phyloP scores from a whole-genome alignment of 2,329 filamentous ascomycete genomes.

The Aspergillus viridinutans region DNA sequence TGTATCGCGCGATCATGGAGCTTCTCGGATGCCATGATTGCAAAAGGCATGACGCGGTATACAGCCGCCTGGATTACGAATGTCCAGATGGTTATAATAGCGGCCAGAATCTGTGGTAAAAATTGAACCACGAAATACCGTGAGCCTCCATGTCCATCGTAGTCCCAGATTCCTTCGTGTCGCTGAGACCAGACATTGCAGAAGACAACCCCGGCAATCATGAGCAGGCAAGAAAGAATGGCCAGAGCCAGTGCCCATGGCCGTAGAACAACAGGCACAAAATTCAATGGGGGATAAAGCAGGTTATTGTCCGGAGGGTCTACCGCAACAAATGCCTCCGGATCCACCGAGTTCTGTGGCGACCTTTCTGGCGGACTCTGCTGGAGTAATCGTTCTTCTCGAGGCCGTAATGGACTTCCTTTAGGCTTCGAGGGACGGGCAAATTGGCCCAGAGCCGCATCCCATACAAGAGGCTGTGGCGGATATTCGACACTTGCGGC shows the following conservation, averaged over 20 bases:
- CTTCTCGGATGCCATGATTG: constrained; percentile 65
- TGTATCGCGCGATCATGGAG: constrained; percentile 60
- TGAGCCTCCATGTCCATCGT: constrained; percentile 63
- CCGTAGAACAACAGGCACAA: constrained; percentile 67
- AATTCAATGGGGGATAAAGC: constrained; percentile 56
- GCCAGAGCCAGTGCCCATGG: constrained; percentile 59
- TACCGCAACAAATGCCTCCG: constrained; percentile 48
- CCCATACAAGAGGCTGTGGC: constrained; percentile 48
- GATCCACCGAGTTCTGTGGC: constrained; percentile 21
- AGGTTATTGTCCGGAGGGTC: constrained; percentile 41
- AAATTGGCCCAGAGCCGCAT: constrained; percentile 44
- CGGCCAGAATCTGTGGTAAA: constrained; percentile 72
- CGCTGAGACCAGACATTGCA: constrained; percentile 64
- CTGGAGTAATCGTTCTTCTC: constrained; percentile 6
- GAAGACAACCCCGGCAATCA: constrained; percentile 69
- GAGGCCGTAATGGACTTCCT: constrained; percentile 27
- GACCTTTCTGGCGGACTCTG: constrained; percentile 6
- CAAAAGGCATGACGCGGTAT: constrained; percentile 74
- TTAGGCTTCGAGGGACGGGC: constrained; percentile 29
- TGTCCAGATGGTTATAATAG: constrained; percentile 68
- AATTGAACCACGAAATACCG: constrained; percentile 85
- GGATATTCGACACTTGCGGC: constrained; percentile 44
- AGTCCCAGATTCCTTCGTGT: constrained; percentile 63
- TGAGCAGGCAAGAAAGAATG: constrained; percentile 60
- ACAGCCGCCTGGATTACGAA: constrained; percentile 70